Percentiles rank a stretch among this genome's conserved stretches.
phyloP scores from a whole-genome alignment of 768 basidiomycete genomes.

The Dacryopinax primogenitus region DNA sequence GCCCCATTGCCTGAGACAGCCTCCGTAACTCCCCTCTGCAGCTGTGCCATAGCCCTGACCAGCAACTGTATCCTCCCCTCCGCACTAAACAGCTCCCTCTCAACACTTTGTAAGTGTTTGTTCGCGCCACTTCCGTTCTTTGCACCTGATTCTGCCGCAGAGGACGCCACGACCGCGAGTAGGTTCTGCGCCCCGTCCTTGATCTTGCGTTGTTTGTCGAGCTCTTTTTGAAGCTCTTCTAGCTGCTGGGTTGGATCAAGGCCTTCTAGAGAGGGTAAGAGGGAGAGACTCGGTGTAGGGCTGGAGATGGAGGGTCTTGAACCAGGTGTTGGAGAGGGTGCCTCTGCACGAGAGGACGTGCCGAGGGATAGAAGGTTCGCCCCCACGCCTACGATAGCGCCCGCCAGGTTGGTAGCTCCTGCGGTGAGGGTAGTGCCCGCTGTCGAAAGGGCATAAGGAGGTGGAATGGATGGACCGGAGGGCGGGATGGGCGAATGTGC shows the following conservation, averaged over 20 bases:
- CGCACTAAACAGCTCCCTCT: slow-evolving; percentile 65
- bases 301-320: neutral
- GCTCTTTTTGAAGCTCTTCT: slow-evolving; percentile 49
- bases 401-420: neutral
- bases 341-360: neutral
- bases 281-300: neutral
- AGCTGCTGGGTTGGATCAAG: slow-evolving; percentile 34
- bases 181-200: slow-evolving; percentile 89
- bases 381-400: neutral
- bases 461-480: neutral
- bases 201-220: slow-evolving; percentile 67
- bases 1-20: neutral
- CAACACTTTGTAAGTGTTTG: slow-evolving; percentile 55
- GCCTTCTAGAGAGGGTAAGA: neutral
- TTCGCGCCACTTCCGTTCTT: slow-evolving; percentile 33
- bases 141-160: slow-evolving; percentile 20
- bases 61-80: slow-evolving; percentile 59
- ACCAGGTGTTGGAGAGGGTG: neutral
- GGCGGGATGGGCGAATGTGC: neutral
- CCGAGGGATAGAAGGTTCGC: neutral
- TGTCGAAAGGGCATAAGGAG: neutral
- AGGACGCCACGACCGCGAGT: slow-evolving; percentile 44
- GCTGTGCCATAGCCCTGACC: slow-evolving; percentile 40
- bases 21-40: slow-evolving; percentile 18
- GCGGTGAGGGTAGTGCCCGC: neutral